These are phyloP conservation scores for Perkinsus chesapeaki DNA, from an alignment of 169 alveolate species.

Conservation along the genomic window DNA sequence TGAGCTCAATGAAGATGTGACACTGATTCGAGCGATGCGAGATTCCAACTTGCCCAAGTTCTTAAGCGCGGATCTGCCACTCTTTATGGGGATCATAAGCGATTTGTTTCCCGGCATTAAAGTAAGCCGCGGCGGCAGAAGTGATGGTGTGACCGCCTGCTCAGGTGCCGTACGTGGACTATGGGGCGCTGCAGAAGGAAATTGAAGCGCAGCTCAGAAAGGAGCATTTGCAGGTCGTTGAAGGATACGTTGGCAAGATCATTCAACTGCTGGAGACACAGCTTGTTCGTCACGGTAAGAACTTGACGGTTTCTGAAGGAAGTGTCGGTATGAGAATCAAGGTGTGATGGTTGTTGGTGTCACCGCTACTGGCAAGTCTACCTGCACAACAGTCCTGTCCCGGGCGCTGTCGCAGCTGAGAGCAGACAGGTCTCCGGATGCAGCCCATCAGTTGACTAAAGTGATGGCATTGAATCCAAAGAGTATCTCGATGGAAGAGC, in stretches of 20 bases:
- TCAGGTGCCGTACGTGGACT: neutral
- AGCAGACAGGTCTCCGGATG: slow-evolving; percentile 29
- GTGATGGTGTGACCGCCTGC: neutral
- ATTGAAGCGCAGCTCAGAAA: slow-evolving; percentile 59
- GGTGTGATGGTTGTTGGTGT: slow-evolving; percentile 82
- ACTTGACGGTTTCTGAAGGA: neutral
- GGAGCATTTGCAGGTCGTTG: slow-evolving; percentile 56
- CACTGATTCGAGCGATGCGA: slow-evolving; percentile 87
- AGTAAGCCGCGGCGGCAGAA: slow-evolving; percentile 54
- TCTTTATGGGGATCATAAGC: slow-evolving; percentile 79
- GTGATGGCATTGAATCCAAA: slow-evolving; percentile 74
- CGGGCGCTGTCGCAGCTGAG: slow-evolving; percentile 59
- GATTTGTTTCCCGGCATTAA: slow-evolving; percentile 83
- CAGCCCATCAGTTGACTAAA: slow-evolving; percentile 58
- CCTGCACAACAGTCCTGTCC: slow-evolving; percentile 54
- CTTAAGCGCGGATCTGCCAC: slow-evolving; percentile 67
- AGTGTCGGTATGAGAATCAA: neutral
- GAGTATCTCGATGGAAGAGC: slow-evolving; percentile 82
- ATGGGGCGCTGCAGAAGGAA: slow-evolving; percentile 24
- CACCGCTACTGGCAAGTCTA: slow-evolving; percentile 76
- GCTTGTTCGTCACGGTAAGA: slow-evolving; percentile 69
- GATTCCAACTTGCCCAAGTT: slow-evolving; percentile 86
- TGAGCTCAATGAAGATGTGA: slow-evolving; percentile 72
- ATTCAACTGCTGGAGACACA: slow-evolving; percentile 85
- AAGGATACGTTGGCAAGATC: slow-evolving; percentile 70